Conservation (phyloP, 176 grass and related monocot species). For the Tillandsia fasciculata region DNA sequence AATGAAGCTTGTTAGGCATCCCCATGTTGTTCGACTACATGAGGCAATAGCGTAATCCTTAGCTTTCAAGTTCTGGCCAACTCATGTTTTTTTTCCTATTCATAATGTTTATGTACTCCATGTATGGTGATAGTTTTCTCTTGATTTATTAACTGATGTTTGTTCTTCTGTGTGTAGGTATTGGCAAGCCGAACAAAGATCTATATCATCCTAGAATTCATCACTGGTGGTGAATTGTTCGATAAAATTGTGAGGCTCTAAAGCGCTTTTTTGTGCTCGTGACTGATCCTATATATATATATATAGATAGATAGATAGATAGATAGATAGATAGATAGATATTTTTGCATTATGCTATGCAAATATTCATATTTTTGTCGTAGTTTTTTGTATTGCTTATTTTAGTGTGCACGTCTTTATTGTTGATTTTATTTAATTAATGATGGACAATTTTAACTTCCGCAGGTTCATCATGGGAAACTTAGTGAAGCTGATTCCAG, state of each 20-base stretch:
- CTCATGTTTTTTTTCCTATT: too few relatives aligned
- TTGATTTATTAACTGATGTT: neutral
- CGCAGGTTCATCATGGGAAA: conserved; percentile 75
- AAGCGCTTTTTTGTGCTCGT: conserved; percentile 2
- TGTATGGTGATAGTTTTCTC: neutral
- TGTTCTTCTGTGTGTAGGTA: conserved; percentile 51
- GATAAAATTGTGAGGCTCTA: conserved; percentile 78
- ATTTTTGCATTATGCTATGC: too few relatives aligned
- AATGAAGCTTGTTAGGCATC: conserved; percentile 99
- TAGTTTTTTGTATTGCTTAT: neutral
- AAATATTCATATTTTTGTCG: neutral
- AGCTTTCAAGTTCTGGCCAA: neutral
- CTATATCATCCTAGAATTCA: conserved; percentile 96
- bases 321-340: too few relatives aligned
- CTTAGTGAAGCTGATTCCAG: conserved; percentile 77
- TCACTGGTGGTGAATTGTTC: conserved; percentile 92
- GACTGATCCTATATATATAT: neutral
- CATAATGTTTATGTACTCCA: too few relatives aligned
- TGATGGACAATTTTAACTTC: conserved; percentile 4
- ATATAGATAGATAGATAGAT: too few relatives aligned
- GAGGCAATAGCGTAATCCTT: conserved; percentile 35
- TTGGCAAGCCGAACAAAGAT: conserved; percentile 95
- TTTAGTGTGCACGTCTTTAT: neutral
- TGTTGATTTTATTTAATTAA: neutral
- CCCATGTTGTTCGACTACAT: conserved; percentile 79